Base-by-base conservation (phyloP, 768 basidiomycete species). In the Tulasnella sp. region DNA sequence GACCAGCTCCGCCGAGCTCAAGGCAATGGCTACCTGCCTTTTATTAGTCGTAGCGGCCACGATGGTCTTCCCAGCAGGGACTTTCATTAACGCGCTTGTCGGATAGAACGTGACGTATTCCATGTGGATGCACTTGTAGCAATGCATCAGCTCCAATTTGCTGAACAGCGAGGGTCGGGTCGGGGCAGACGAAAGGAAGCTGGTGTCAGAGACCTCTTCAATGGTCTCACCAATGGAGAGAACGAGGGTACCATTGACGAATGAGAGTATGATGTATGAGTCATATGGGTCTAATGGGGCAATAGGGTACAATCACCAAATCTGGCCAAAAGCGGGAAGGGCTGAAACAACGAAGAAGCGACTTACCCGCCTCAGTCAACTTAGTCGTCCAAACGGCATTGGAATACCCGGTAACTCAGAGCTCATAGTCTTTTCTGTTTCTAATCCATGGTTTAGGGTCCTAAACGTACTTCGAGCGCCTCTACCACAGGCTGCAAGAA, bases 301-400 rank as follows among this genome's bases (percentile, higher is more conserved):
- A 45, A 20, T 20, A 15, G 10, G n/a, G 37, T 5, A 15, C 41
- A 16, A 43, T 41, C 39, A 24, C 22, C 28, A n/a, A n/a, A 3
- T 25, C 25, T 4, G 22, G 42, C n/a, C 6, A 24, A 5, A 15
- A 44, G 5, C 28, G n/a, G 20, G 10, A 19, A 7, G 7, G 13
- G 45, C 12, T 31, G 35, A 39, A 16, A 24, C 19, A 15, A 16
- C 29, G n/a, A 40, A 12, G n/a, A 52, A 29, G 32, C 5, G 1
- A 68, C 82, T 61, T 55, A 85, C 92, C 91, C 25, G 92, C 85
- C 65, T 88, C 84, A 40, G 71, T 78, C 45, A 83, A 69, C 67
- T 96, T 98, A 4, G 89, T 86, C 0, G 95, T 96, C 95, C 95
- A 99, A 2, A 99, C 92, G 1, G 92, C 92, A 58, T 92, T 98